Percentiles rank a stretch among this genome's conserved stretches.
Conservation (phyloP, 345 rosid species). For the Dovyalis caffra region DNA sequence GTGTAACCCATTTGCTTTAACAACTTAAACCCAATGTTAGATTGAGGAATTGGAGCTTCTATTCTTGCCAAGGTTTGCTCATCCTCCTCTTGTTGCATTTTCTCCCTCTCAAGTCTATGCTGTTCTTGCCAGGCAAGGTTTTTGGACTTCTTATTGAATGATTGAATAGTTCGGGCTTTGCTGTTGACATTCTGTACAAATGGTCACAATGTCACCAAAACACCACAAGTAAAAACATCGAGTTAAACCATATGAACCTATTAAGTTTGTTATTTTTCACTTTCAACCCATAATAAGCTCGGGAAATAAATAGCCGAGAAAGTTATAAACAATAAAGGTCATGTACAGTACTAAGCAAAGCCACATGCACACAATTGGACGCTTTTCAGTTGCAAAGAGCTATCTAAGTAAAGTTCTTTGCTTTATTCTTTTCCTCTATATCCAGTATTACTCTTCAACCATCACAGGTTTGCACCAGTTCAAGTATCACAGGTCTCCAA, state of each 20-base stretch:
- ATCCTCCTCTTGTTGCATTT: constrained; percentile 74
- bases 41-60: constrained; percentile 75
- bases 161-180: constrained; percentile 31
- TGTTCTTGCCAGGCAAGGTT: constrained; percentile 66
- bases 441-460: no score
- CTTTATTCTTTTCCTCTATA: no score
- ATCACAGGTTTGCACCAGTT: no score
- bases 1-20: constrained; percentile 90
- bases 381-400: no score
- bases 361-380: no score
- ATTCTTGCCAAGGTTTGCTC: constrained; percentile 62
- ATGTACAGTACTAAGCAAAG: no score
- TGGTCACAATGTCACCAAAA: background rate
- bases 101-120: constrained; percentile 69
- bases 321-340: no score
- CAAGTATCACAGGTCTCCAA: no score
- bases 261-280: background rate
- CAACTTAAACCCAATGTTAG: constrained; percentile 85
- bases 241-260: background rate
- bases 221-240: background rate
- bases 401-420: no score
- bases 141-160: constrained; percentile 67
- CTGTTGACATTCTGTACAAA: constrained; percentile 37
- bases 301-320: no score
- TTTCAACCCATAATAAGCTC: background rate